These are phyloP conservation scores for Naganishia randhawae DNA, from an alignment of 768 basidiomycete genomes.

Conservation along the genomic window DNA sequence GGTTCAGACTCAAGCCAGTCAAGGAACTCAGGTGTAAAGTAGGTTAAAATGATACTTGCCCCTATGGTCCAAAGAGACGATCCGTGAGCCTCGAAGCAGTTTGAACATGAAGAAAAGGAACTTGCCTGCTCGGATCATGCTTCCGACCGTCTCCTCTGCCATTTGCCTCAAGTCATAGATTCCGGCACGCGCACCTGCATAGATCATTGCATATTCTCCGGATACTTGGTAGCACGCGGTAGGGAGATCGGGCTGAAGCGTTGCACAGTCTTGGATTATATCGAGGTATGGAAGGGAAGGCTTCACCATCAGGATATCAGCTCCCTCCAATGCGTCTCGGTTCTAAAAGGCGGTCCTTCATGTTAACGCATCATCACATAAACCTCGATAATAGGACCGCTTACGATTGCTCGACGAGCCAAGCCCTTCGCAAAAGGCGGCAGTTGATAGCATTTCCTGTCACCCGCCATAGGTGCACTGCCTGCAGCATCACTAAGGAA, in stretches of 20 bases:
- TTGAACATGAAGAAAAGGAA: slow-evolving; percentile 23
- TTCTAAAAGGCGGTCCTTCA: slow-evolving; percentile 55
- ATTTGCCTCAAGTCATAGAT: slow-evolving; percentile 87
- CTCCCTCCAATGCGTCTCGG: slow-evolving; percentile 84
- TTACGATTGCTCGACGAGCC: slow-evolving; percentile 84
- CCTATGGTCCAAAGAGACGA: slow-evolving; percentile 55
- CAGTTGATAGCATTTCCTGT: slow-evolving; percentile 97
- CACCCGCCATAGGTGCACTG: slow-evolving; percentile 86
- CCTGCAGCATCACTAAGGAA: slow-evolving; percentile 87
- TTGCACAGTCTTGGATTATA: slow-evolving; percentile 81
- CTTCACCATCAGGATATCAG: slow-evolving; percentile 99
- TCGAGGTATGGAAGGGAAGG: slow-evolving; percentile 94
- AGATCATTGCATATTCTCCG: slow-evolving; percentile 96
- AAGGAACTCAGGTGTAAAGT: slow-evolving; percentile 95
- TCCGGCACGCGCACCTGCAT: slow-evolving; percentile 85
- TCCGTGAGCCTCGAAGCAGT: neutral
- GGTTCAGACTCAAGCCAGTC: slow-evolving; percentile 55
- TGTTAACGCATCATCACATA: neutral
- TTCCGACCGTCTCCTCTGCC: slow-evolving; percentile 89
- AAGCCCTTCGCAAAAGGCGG: slow-evolving; percentile 83
- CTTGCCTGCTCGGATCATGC: slow-evolving; percentile 86
- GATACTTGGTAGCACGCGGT: slow-evolving; percentile 92
- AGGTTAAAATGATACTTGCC: slow-evolving; percentile 81
- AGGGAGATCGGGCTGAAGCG: slow-evolving; percentile 77
- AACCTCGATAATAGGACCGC: slow-evolving; percentile 39